Evolutionary conservation across 2,329 filamentous ascomycete genomes (phyloP).

Genomic region (Fusarium liriodendri): DNA sequence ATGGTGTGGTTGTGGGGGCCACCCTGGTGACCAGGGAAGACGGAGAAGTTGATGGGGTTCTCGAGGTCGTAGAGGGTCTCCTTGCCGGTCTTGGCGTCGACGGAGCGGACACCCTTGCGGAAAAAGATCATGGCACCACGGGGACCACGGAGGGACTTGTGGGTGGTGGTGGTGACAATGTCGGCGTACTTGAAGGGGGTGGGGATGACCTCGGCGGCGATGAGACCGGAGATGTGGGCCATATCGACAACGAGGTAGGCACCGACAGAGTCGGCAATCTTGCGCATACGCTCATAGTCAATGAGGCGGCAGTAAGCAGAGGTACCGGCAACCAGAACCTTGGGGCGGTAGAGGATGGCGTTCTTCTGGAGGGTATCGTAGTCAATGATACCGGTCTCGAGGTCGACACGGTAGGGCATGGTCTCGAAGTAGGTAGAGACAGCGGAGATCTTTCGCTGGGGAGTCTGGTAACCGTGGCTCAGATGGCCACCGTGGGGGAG

Average conservation of each 20-base stretch:
- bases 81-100: conserved; percentile 91
- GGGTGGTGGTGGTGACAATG: conserved; percentile 97
- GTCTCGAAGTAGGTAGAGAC: conserved; percentile 99
- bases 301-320: conserved; percentile 98
- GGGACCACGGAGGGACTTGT: conserved; percentile 98
- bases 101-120: conserved; percentile 93
- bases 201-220: conserved; percentile 92
- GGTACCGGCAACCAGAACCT: conserved; percentile 95
- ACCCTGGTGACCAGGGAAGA: conserved; percentile 99
- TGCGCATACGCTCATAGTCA: conserved; percentile 95
- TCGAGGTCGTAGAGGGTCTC: conserved; percentile 93
- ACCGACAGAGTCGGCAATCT: conserved; percentile 92
- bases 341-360: conserved; percentile 91
- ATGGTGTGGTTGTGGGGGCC: conserved; percentile 99
- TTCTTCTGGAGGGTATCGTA: conserved; percentile 94
- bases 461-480: conserved; percentile 97
- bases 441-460: conserved; percentile 95
- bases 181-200: conserved; percentile 94
- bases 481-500: conserved; percentile 94
- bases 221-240: conserved; percentile 97
- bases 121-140: conserved; percentile 99
- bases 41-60: conserved; percentile 96
- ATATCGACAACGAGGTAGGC: conserved; percentile 98
- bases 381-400: conserved; percentile 94
- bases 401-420: conserved; percentile 91